phyloP scores from a whole-genome alignment of 2,329 filamentous ascomycete species.

The Fusarium nygamai region DNA sequence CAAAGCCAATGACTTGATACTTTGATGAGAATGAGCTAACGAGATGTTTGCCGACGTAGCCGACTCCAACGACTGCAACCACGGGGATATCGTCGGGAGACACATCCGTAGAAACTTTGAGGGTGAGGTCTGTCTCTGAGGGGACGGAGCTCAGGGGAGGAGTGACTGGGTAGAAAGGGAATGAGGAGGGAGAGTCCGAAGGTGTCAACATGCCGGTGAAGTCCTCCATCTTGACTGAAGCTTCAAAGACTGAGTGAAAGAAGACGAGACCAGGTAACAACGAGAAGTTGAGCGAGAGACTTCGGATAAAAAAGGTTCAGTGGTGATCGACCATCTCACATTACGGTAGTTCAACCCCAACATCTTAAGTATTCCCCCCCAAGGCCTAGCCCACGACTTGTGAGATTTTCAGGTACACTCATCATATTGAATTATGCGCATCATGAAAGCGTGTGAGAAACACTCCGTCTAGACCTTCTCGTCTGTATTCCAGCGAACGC shows the following conservation, averaged over 20 bases:
- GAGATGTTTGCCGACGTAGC: neutral
- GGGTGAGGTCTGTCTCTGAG: neutral
- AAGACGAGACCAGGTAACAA: neutral
- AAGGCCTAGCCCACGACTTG: neutral
- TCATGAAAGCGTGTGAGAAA: accelerated
- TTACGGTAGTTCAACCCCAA: neutral
- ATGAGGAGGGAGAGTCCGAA: neutral
- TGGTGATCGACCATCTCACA: neutral
- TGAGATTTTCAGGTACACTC: too few species aligned
- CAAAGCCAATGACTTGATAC: neutral
- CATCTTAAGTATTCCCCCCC: neutral
- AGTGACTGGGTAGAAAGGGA: neutral
- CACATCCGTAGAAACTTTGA: neutral
- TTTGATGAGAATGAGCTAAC: neutral
- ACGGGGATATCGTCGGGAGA: neutral
- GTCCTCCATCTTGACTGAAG: neutral
- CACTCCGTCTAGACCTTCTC: accelerated
- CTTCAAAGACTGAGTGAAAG: accelerated
- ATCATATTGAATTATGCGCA: neutral
- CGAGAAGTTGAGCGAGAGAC: neutral
- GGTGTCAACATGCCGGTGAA: neutral
- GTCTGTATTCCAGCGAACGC: too few species aligned
- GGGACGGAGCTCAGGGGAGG: neutral
- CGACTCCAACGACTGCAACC: neutral
- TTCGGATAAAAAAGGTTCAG: accelerated